Conservation (phyloP, 2,329 filamentous ascomycete genomes). For the Xylariomycetidae sp. region DNA sequence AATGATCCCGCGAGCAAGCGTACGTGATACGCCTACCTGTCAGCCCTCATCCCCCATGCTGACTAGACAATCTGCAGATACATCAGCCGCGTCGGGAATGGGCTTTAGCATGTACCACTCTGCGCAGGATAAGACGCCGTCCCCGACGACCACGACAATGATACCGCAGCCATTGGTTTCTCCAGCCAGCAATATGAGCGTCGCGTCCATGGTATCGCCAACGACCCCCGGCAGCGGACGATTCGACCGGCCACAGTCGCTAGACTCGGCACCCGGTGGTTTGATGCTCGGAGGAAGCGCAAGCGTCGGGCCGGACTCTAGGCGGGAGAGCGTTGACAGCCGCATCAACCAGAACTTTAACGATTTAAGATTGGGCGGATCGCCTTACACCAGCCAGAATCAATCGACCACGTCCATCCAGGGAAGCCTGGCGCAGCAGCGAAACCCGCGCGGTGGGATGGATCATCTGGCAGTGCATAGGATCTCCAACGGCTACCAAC, state of each 20-base stretch:
- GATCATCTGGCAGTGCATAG: constrained; percentile 52
- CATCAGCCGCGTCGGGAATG: constrained; percentile 40
- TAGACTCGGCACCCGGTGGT: constrained; percentile 34
- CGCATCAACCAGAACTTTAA: constrained; percentile 69
- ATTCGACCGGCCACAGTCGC: constrained; percentile 38
- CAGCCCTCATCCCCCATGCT: constrained; percentile 12
- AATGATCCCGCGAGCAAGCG: constrained; percentile 47
- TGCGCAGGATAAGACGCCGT: constrained; percentile 57
- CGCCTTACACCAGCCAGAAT: constrained; percentile 73
- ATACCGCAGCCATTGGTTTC: constrained; percentile 51
- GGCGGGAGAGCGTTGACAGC: constrained; percentile 76
- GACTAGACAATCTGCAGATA: constrained; percentile 30
- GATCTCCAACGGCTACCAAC: constrained; percentile 62
- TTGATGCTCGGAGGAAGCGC: constrained; percentile 26
- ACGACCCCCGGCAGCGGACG: constrained; percentile 44
- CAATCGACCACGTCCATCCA: constrained; percentile 72
- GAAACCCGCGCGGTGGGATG: constrained; percentile 50
- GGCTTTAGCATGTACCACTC: constrained; percentile 44
- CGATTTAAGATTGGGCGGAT: constrained; percentile 64
- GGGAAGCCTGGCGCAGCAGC: constrained; percentile 63
- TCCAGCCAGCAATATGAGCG: constrained; percentile 59
- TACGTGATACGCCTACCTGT: constrained; percentile 26
- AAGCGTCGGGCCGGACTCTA: constrained; percentile 45
- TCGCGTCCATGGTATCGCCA: constrained; percentile 62
- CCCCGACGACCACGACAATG: constrained; percentile 50